A percentile compares a stretch with the other conserved stretches of the same genome.
These are phyloP conservation scores for Trichoderma atrobrunneum DNA, from an alignment of 2,329 filamentous ascomycete genomes.

Conservation along the genomic window DNA sequence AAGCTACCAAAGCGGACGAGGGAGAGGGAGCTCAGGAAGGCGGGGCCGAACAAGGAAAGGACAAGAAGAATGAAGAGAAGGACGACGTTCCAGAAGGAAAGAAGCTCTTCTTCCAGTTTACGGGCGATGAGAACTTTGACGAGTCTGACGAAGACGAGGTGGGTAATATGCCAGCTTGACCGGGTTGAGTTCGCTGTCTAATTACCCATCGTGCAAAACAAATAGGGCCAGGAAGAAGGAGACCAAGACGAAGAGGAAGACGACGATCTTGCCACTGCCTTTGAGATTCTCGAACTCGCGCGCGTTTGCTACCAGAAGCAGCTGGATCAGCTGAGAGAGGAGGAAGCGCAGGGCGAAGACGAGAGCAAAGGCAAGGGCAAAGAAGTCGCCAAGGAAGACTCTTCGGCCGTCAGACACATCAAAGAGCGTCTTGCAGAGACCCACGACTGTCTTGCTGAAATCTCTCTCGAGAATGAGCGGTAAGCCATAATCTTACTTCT, in stretches of 20 bases:
- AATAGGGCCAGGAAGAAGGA: constrained; percentile 40
- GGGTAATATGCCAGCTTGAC: constrained; percentile 27
- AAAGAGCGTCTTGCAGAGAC: constrained; percentile 90
- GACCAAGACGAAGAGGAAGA: constrained; percentile 59
- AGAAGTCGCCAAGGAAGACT: constrained; percentile 40
- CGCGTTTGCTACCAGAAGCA: constrained; percentile 62
- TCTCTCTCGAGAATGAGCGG: constrained; percentile 93
- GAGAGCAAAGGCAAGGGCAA: constrained; percentile 43
- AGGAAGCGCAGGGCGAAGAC: constrained; percentile 33
- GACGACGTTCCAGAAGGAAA: constrained; percentile 42
- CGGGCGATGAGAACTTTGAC: constrained; percentile 90
- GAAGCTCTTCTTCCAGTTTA: constrained; percentile 87
- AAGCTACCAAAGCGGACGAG: constrained; percentile 39
- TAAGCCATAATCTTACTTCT: constrained; percentile 32
- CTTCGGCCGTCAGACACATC: constrained; percentile 53
- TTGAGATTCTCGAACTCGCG: constrained; percentile 80
- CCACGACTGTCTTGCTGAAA: constrained; percentile 90
- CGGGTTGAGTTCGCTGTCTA: constrained; percentile 23
- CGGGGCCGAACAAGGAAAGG: constrained; percentile 39
- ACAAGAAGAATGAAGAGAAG: constrained; percentile 38
- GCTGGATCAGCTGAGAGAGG: constrained; percentile 40
- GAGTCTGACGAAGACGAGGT: constrained; percentile 73
- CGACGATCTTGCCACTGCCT: constrained; percentile 75
- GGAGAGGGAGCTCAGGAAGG: constrained; percentile 47
- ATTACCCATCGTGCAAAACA: constrained; percentile 9